phyloP scores from a whole-genome alignment of 2,329 filamentous ascomycete species.

The Penicillium sp. region DNA sequence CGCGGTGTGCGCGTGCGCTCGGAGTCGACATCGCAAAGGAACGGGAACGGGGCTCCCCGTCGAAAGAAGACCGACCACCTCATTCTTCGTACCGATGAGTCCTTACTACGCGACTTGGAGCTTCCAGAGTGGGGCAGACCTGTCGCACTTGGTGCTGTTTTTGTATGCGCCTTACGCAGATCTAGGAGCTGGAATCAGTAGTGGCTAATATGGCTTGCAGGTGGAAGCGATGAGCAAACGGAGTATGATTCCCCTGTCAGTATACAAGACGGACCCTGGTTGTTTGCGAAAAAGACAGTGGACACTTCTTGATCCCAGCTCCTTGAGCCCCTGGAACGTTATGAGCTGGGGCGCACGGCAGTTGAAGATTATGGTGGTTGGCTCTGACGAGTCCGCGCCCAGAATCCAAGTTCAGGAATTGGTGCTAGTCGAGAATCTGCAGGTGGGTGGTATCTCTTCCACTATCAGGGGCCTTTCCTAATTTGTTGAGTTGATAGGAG shows the following conservation, averaged over 20 bases:
- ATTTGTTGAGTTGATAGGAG: constrained; percentile 32
- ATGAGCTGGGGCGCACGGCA: constrained; percentile 71
- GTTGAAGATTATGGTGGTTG: constrained; percentile 55
- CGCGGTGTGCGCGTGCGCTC: constrained; percentile 24
- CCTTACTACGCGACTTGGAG: constrained; percentile 66
- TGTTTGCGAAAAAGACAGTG: constrained; percentile 70
- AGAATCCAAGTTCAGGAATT: constrained; percentile 41
- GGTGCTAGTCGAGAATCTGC: constrained; percentile 54
- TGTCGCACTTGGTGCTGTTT: constrained; percentile 70
- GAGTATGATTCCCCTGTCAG: constrained; percentile 64
- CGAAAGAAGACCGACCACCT: constrained; percentile 45
- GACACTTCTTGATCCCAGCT: constrained; percentile 43
- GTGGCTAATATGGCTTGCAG: constrained; percentile 23
- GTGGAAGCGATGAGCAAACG: constrained; percentile 66
- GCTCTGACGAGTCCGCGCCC: constrained; percentile 34
- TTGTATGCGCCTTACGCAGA: constrained; percentile 44
- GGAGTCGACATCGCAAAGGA: constrained; percentile 4
- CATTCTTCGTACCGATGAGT: constrained; percentile 53
- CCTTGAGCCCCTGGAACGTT: constrained; percentile 62
- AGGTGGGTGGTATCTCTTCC: constrained; percentile 38
- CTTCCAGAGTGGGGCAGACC: constrained; percentile 75
- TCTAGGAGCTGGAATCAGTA: neutral
- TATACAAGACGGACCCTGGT: constrained; percentile 62
- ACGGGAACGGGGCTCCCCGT: neutral
- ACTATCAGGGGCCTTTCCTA: neutral